Evolutionary conservation across 164 flowering plant species (phyloP), one percentile per base, ranked within the genome.

Genomic region (Litsea cubeba): DNA sequence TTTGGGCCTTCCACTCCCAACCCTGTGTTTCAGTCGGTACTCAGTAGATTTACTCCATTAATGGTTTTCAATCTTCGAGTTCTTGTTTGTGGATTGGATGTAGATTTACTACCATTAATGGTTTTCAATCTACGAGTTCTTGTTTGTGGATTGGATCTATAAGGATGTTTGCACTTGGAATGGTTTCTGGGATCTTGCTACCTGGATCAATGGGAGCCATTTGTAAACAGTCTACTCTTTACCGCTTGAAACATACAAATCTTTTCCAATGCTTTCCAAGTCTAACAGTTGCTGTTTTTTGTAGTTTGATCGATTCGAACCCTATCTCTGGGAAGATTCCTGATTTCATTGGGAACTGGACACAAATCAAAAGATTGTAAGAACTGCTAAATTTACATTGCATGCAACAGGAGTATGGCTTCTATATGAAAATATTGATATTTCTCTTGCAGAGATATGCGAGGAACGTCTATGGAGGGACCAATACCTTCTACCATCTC

Each of bases 301-400:
- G 84, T 90, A 93, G 98, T 81, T 63, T 90, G 81, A 80, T 93
- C 74, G 92, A 86, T 81, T 94, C 95, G 71, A 93, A 54, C 72
- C 20, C 23, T 22, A 65, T 91, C 23, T 81, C 92, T 24, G 97
- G 98, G 65, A 84, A 66, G 76, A 85, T 93, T 77, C 98, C 98
- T 28, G 85, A 83, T 67, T 83, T 90, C 63, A 88, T 93, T 35
- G 95, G 95, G 50, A 91, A 90, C 74, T 89, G 90, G 97, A 83
- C 84, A 30, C 75, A 74, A 18, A 72, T 93, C 46, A 24, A 3
- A 0, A 80, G 85, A 80, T 70, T 91, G 95, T 91, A 78, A 84
- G 93, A 82, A 46, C 10, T 66, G 15, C 25, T 54, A 54, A 12
- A 0, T 28, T 50, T 54, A 11, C 15, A 69, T 72, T 17, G 22